Conservation (phyloP, 148 eudicot species). For the Rhododendron griersonianum region DNA sequence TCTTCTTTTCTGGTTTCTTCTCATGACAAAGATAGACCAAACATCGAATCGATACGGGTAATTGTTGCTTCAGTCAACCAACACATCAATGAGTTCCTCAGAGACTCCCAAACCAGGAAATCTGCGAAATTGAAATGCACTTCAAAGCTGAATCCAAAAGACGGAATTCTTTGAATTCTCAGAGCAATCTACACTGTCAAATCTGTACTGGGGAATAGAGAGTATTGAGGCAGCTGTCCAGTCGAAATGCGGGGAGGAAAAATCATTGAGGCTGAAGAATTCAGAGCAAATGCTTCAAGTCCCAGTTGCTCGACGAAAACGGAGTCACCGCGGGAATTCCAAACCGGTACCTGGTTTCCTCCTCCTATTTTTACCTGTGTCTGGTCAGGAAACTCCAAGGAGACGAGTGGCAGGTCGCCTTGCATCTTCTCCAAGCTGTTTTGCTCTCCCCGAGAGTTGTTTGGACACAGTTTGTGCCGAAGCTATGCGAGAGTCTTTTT, state of each 20-base stretch:
- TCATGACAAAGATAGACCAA: constrained; percentile 20
- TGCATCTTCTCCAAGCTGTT: constrained; percentile 51
- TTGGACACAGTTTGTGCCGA: constrained; percentile 27
- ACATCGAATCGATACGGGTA: constrained; percentile 20
- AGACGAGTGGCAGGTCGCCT: constrained; percentile 41
- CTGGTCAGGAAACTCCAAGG: constrained; percentile 26
- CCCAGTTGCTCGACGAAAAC: constrained; percentile 41
- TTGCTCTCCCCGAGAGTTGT: constrained; percentile 33
- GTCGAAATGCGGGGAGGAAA: constrained; percentile 17
- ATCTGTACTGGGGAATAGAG: constrained; percentile 49
- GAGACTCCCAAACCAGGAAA: constrained; percentile 21
- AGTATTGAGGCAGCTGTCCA: constrained; percentile 25
- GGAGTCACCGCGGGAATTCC: constrained; percentile 34
- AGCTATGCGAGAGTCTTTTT: constrained; percentile 25
- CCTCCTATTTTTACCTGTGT: constrained; percentile 43
- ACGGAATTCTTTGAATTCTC: constrained; percentile 40
- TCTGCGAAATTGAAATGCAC: constrained; percentile 30
- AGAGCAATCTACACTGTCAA: constrained; percentile 43
- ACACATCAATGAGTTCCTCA: constrained; percentile 27
- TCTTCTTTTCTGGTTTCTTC: constrained; percentile 2
- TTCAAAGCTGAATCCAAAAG: constrained; percentile 28
- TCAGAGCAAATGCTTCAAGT: constrained; percentile 49
- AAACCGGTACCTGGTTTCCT: constrained; percentile 33
- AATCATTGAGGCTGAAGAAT: constrained; percentile 20
- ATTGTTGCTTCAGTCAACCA: constrained; percentile 27